phyloP scores from a whole-genome alignment of 2,329 filamentous ascomycete genomes.

The Orbilia ellipsospora region DNA sequence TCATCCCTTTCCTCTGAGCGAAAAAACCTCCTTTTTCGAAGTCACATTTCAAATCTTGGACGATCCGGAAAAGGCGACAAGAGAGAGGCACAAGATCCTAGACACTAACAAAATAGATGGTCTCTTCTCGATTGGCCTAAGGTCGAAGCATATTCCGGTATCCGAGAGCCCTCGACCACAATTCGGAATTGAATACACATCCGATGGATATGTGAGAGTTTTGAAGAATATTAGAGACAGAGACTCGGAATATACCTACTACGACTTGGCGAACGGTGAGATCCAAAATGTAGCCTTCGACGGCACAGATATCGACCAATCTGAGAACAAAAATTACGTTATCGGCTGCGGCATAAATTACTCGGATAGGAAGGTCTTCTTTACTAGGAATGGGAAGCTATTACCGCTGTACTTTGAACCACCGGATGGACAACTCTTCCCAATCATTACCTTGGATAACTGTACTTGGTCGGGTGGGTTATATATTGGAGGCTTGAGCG shows the following conservation, averaged over 20 bases:
- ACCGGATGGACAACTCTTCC: neutral
- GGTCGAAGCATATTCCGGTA: neutral
- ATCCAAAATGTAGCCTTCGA: too few relatives aligned
- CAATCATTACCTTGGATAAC: neutral
- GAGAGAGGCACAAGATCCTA: neutral
- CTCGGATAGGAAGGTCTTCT: conserved; percentile 11
- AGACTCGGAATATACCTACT: too few relatives aligned
- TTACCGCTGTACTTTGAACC: neutral
- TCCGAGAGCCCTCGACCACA: neutral
- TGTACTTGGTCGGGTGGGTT: neutral
- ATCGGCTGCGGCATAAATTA: conserved; percentile 28
- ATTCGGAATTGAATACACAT: conserved; percentile 9
- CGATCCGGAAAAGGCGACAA: neutral
- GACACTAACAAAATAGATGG: neutral
- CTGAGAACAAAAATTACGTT: neutral
- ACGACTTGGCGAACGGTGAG: too few relatives aligned
- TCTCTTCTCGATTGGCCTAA: conserved; percentile 10
- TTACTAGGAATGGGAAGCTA: conserved; percentile 24
- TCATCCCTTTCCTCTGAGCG: neutral
- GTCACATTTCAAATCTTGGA: neutral
- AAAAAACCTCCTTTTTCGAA: conserved; percentile 28
- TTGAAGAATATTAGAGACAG: neutral
- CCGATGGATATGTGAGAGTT: neutral
- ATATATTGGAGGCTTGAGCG: neutral
- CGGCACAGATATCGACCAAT: too few relatives aligned